Percentiles rank a stretch among this genome's conserved stretches.
Conservation (phyloP, 306 rosid genomes). For the Quercus alba region DNA sequence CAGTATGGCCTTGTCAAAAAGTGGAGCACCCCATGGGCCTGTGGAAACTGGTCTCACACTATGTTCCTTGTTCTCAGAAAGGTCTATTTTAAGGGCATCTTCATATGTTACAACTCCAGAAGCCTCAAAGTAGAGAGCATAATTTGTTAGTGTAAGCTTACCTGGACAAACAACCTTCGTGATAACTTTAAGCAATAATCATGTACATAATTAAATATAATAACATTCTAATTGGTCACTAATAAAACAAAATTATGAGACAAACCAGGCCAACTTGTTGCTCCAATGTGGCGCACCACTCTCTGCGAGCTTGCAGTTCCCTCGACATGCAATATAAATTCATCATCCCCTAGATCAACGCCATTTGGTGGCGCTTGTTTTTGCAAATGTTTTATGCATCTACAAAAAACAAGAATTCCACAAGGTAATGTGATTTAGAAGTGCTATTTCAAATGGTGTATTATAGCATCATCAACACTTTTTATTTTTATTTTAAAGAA, state of each 20-base stretch:
- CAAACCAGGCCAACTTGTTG: conserved; percentile 91
- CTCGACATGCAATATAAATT: conserved; percentile 81
- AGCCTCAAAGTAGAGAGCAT: conserved; percentile 90
- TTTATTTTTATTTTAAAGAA: neutral
- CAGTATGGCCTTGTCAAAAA: conserved; percentile 84
- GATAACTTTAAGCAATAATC: neutral
- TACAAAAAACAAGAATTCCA: conserved; percentile 20
- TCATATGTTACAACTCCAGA: conserved; percentile 68
- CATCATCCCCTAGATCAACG: conserved; percentile 67
- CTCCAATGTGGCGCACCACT: conserved; percentile 90
- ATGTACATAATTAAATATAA: neutral
- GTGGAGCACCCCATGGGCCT: conserved; percentile 98
- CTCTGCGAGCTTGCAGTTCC: conserved; percentile 86
- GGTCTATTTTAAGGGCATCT: conserved; percentile 79
- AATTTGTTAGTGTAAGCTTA: conserved; percentile 86
- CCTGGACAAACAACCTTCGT: conserved; percentile 44
- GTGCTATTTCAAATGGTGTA: neutral
- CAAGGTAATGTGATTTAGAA: neutral
- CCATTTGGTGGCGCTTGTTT: conserved; percentile 72
- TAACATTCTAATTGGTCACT: neutral
- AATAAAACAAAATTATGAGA: neutral
- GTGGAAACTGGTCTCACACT: conserved; percentile 65
- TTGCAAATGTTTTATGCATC: conserved; percentile 61
- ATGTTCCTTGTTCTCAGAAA: conserved; percentile 47
- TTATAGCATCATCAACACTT: neutral